These are phyloP conservation scores for Hymenotorrendiella dingleyae DNA, from an alignment of 2,329 filamentous ascomycete genomes.

Conservation along the genomic window DNA sequence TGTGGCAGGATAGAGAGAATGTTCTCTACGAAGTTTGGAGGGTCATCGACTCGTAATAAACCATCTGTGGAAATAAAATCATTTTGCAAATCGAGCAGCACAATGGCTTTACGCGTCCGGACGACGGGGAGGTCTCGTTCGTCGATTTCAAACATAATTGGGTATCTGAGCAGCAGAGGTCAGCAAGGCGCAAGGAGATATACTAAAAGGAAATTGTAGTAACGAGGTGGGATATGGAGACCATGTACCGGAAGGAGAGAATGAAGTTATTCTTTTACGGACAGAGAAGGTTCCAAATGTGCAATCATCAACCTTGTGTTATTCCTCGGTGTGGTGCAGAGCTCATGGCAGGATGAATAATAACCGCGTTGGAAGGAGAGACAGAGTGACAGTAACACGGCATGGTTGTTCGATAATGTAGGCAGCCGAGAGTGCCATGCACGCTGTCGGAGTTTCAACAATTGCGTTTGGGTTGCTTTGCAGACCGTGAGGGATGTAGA, in stretches of 20 bases:
- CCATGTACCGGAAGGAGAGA: no score
- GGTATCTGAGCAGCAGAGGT: constrained; percentile 14
- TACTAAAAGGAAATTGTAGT: not conserved
- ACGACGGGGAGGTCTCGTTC: constrained; percentile 49
- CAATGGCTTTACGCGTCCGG: constrained; percentile 60
- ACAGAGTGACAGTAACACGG: constrained; percentile 15
- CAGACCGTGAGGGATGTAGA: not conserved
- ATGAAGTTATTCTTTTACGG: no score
- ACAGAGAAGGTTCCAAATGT: not conserved
- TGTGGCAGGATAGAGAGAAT: constrained; percentile 60
- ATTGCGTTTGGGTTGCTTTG: not conserved
- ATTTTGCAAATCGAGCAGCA: constrained; percentile 84
- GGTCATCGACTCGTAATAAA: constrained; percentile 58
- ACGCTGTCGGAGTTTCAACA: constrained; percentile 9
- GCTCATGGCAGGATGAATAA: constrained; percentile 13
- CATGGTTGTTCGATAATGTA: constrained; percentile 20
- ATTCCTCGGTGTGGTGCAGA: constrained; percentile 5
- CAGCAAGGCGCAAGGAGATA: constrained; percentile 3
- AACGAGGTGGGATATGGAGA: no score
- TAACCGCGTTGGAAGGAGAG: constrained; percentile 12
- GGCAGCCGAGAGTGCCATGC: constrained; percentile 14
- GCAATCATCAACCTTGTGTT: constrained; percentile 8
- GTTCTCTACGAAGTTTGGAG: constrained; percentile 60
- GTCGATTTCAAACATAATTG: constrained; percentile 51
- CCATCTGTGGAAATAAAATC: constrained; percentile 72